Conservation (phyloP, 2,329 filamentous ascomycete genomes). For the Penicillium sp. region DNA sequence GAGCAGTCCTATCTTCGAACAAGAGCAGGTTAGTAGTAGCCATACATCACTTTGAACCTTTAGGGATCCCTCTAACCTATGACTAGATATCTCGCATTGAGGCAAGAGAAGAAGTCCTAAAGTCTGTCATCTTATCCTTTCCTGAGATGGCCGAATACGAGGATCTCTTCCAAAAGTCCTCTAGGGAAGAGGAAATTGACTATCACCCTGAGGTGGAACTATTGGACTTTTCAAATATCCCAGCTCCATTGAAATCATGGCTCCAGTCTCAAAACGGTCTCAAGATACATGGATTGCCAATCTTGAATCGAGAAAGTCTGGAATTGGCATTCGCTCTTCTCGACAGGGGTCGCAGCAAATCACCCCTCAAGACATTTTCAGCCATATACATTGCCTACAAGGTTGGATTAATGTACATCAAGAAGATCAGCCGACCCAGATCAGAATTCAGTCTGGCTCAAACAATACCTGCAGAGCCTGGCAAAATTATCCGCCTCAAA, state of each 20-base stretch:
- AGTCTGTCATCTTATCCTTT: background rate
- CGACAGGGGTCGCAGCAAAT: background rate
- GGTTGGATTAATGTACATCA: background rate
- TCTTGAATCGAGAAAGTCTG: background rate
- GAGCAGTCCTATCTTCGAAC: no score
- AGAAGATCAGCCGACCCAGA: background rate
- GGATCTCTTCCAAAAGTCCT: no score
- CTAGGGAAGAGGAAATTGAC: background rate
- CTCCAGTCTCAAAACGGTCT: background rate
- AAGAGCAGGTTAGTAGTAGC: no score
- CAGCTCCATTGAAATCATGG: background rate
- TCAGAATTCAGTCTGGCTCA: background rate
- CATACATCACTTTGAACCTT: no score
- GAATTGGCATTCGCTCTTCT: background rate
- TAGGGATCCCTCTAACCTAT: no score
- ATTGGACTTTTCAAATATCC: background rate
- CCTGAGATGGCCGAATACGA: no score
- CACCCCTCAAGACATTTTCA: background rate
- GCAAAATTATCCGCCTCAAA: background rate
- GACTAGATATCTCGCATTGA: no score
- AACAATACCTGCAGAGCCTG: background rate
- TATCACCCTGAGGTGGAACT: background rate
- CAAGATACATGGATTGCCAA: background rate
- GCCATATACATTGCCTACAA: background rate
- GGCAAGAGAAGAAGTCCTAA: no score